Evolutionary conservation across 2,329 filamentous ascomycete genomes (phyloP).

Genomic region (Fusarium graminum): DNA sequence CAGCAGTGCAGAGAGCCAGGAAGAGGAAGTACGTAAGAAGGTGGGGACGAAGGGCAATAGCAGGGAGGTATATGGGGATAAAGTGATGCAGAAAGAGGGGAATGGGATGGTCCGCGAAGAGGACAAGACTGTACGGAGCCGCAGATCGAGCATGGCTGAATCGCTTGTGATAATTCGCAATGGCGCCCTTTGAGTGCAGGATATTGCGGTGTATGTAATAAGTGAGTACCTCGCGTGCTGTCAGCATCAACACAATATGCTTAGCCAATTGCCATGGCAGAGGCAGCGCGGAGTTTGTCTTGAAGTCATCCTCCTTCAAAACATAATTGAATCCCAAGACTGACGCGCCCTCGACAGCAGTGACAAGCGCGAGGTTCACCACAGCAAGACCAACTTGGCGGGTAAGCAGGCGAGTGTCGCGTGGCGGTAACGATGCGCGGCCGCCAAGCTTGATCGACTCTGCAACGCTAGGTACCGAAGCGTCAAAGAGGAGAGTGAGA

Average conservation of each 20-base stretch:
- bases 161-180: slow-evolving; percentile 59
- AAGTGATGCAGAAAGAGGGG: slow-evolving; percentile 73
- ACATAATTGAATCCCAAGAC: slow-evolving; percentile 55
- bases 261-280: slow-evolving; percentile 67
- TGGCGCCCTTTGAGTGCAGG: slow-evolving; percentile 67
- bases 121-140: slow-evolving; percentile 71
- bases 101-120: slow-evolving; percentile 77
- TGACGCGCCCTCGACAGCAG: slow-evolving; percentile 59
- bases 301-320: slow-evolving; percentile 60
- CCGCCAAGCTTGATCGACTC: slow-evolving; percentile 77
- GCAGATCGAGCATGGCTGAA: slow-evolving; percentile 67
- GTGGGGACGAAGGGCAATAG: slow-evolving; percentile 75
- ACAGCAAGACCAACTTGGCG: slow-evolving; percentile 59
- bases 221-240: slow-evolving; percentile 69
- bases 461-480: slow-evolving; percentile 75
- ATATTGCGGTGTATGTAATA: slow-evolving; percentile 81
- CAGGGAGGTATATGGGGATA: slow-evolving; percentile 74
- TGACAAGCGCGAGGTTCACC: slow-evolving; percentile 61
- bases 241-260: slow-evolving; percentile 60
- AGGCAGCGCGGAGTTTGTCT: slow-evolving; percentile 62
- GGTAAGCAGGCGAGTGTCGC: slow-evolving; percentile 53
- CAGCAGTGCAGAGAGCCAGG: slow-evolving; percentile 71
- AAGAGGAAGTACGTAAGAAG: slow-evolving; percentile 79
- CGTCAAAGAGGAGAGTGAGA: slow-evolving; percentile 79
- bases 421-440: slow-evolving; percentile 62